Percentiles rank a stretch among this genome's conserved stretches.
These are phyloP conservation scores for Hypoxylon subgilvum DNA, from an alignment of 495 filamentous ascomycete genomes.

Conservation along the genomic window DNA sequence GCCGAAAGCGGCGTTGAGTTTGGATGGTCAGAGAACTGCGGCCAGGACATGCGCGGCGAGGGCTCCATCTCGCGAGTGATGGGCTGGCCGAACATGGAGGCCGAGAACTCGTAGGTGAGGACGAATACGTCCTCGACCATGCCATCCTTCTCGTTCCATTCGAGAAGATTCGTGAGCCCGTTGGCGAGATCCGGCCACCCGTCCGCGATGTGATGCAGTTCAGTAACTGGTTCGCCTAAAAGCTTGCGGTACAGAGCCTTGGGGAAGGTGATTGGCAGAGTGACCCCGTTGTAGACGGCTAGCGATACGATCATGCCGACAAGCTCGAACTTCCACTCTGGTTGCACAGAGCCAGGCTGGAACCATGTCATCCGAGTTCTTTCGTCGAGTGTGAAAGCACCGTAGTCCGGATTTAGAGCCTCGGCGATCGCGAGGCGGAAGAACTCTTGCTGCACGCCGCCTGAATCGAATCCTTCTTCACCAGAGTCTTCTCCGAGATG, in stretches of 20 bases:
- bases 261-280: slow-evolving; percentile 86
- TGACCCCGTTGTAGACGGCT: slow-evolving; percentile 93
- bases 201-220: slow-evolving; percentile 77
- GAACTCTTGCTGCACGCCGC: slow-evolving; percentile 94
- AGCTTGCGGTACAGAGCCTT: slow-evolving; percentile 82
- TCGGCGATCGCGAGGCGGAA: slow-evolving; percentile 82
- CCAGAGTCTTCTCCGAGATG: slow-evolving; percentile 78
- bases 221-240: slow-evolving; percentile 66
- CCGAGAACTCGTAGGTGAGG: slow-evolving; percentile 83
- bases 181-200: slow-evolving; percentile 83
- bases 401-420: slow-evolving; percentile 76
- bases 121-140: slow-evolving; percentile 80
- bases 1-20: slow-evolving; percentile 36
- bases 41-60: slow-evolving; percentile 44
- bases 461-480: slow-evolving; percentile 90
- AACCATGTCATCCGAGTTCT: slow-evolving; percentile 85
- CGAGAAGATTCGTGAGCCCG: slow-evolving; percentile 70
- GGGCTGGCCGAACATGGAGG: slow-evolving; percentile 67
- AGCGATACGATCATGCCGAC: slow-evolving; percentile 85
- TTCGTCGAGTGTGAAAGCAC: slow-evolving; percentile 74
- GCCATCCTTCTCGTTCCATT: slow-evolving; percentile 75
- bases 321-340: slow-evolving; percentile 87
- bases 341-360: slow-evolving; percentile 76
- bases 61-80: slow-evolving; percentile 57
- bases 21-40: slow-evolving; percentile 43